Percentiles rank a stretch among this genome's conserved stretches.
Conservation (phyloP, 2,329 filamentous ascomycete genomes). For the Cadophora malorum region DNA sequence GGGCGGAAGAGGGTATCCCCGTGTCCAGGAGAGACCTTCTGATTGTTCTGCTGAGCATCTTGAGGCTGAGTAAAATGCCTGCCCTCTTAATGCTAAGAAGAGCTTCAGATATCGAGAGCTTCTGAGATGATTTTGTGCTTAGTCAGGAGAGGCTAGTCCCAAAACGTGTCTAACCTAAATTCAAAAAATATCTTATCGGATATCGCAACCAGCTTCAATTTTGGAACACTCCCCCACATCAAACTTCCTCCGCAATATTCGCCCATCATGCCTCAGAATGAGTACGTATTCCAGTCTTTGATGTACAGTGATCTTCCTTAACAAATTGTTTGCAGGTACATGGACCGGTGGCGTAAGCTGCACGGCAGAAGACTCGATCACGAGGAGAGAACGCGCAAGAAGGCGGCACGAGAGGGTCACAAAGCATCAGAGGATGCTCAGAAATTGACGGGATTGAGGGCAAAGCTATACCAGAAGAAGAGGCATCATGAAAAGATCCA, state of each 20-base stretch:
- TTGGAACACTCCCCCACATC: constrained; percentile 1
- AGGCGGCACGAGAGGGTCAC: constrained; percentile 86
- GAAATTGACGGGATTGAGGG: constrained; percentile 87
- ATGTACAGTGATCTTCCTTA: neutral
- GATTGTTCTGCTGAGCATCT: constrained; percentile 55
- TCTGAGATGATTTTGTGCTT: constrained; percentile 14
- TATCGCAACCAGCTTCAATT: constrained; percentile 19
- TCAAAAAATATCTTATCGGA: constrained; percentile 28
- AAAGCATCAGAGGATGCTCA: constrained; percentile 88
- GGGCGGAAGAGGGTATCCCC: constrained; percentile 48
- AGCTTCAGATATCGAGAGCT: neutral
- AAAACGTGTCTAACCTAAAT: neutral
- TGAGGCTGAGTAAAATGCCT: constrained; percentile 23
- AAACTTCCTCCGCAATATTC: constrained; percentile 8
- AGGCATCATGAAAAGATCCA: constrained; percentile 97
- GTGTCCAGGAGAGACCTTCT: constrained; percentile 69
- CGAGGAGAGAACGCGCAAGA: constrained; percentile 84
- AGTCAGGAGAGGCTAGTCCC: constrained; percentile 3
- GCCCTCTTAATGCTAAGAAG: neutral
- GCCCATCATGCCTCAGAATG: constrained; percentile 72
- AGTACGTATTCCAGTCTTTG: constrained; percentile 53
- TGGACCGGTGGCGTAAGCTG: constrained; percentile 78
- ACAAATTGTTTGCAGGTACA: constrained; percentile 45
- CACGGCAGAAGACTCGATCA: constrained; percentile 58
- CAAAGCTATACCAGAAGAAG: constrained; percentile 93